Base-by-base conservation (phyloP, 2,329 filamentous ascomycete species). In the Neurospora sp. region DNA sequence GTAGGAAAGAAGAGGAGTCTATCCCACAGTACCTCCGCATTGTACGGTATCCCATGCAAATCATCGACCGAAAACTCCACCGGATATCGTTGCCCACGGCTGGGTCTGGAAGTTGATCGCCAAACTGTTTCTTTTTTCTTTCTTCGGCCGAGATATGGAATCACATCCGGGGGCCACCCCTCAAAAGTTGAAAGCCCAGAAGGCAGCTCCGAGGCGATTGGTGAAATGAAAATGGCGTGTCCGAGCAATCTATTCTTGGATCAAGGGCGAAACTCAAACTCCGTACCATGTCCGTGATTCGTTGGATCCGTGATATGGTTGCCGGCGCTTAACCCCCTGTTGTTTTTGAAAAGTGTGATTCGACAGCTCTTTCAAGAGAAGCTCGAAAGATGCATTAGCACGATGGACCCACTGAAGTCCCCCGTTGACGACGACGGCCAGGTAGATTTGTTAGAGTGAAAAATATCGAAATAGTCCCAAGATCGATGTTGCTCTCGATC, bases 201-300 rank as follows among this genome's bases (percentile, higher is more conserved):
- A 58, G 13, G 3, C 52, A 62, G 28, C 23, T 62, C 52, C 7
- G 28, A n/a, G 52, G 52, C 52, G 52, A 62, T 62, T 62, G 52
- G 28, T 33, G 28, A 62, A 62, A 62, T 36, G 28, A 62, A 62
- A 17, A 62, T 62, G 52, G 52, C 52, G 69, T 73, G 72, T 75
- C 73, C 71, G 71, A 72, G 68, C 73, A 74, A 75, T 74, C 74
- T 76, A 76, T 76, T 76, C 70, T 74, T 76, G 74, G 75, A 68
- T 68, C 71, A 46, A 69, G 73, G 73, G 72, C 68, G 71, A 72
- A 73, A 73, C 71, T 67, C 19, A 19, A 43, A 66, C 68, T 33
- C 10, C 39, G 42, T 38, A 11, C 42, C 33, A 23, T 19, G 42
- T 15, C 43, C 10, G 4, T 75, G 70, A 76, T 76, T 76, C 71